Evolutionary conservation across 768 basidiomycete genomes (phyloP).

Genomic region (Suillus subaureus): DNA sequence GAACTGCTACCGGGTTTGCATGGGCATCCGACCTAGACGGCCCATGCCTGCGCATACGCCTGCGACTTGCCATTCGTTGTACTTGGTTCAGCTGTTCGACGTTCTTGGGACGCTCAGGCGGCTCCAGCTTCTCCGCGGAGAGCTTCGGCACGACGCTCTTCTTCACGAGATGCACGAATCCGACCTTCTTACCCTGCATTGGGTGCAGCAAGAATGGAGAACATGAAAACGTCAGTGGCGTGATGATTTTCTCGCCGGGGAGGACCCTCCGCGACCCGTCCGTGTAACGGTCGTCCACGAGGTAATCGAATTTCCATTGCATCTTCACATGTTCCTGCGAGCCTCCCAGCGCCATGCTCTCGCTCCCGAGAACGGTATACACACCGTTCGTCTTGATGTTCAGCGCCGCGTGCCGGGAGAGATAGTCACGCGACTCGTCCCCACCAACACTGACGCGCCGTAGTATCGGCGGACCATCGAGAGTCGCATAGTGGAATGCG

Average conservation of each 20-base stretch:
- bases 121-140: slow-evolving; percentile 59
- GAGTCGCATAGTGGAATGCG: slow-evolving; percentile 70
- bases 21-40: slow-evolving; percentile 28
- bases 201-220: slow-evolving; percentile 64
- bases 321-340: slow-evolving; percentile 43
- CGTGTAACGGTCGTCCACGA: slow-evolving; percentile 61
- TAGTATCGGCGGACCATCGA: slow-evolving; percentile 69
- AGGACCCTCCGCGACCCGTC: slow-evolving; percentile 46
- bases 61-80: slow-evolving; percentile 1
- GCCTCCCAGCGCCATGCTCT: slow-evolving; percentile 37
- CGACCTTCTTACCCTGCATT: slow-evolving; percentile 64
- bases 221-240: slow-evolving; percentile 75
- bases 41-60: slow-evolving; percentile 13
- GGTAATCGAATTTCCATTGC: slow-evolving; percentile 80
- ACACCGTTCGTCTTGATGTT: slow-evolving; percentile 71
- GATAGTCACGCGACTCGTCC: slow-evolving; percentile 71
- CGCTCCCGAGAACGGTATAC: slow-evolving; percentile 71
- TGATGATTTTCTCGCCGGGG: slow-evolving; percentile 73
- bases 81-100: background rate
- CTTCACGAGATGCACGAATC: slow-evolving; percentile 69
- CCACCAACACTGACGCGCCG: slow-evolving; percentile 67
- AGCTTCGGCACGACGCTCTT: slow-evolving; percentile 72
- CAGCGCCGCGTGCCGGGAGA: slow-evolving; percentile 75
- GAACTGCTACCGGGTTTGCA: slow-evolving; percentile 12
- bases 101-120: slow-evolving; percentile 32